Conservation (phyloP, 164 flowering plant species). For the Hamamelis virginiana region DNA sequence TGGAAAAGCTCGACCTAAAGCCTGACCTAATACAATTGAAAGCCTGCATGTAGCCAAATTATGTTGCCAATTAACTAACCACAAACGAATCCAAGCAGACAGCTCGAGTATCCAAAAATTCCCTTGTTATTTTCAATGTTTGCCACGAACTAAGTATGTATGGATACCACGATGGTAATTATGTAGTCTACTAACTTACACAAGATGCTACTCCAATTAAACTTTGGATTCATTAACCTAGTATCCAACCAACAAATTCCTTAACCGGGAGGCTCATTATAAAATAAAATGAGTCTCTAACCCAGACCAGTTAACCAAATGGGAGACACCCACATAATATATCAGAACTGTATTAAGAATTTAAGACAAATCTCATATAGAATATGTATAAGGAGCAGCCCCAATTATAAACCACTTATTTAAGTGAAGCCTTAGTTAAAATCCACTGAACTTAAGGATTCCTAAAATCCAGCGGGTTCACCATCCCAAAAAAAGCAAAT, state of each 20-base stretch:
- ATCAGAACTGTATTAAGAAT: neutral
- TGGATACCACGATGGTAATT: neutral
- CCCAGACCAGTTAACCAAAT: neutral
- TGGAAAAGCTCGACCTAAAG: neutral
- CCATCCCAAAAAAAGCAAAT: no score
- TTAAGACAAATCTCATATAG: neutral
- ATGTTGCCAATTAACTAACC: neutral
- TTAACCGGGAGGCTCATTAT: neutral
- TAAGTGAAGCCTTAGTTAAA: neutral
- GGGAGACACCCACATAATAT: neutral
- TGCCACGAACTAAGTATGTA: neutral
- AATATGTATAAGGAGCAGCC: no score
- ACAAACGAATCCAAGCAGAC: neutral
- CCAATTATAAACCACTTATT: neutral
- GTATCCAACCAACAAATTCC: neutral
- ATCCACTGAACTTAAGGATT: no score
- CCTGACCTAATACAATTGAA: neutral
- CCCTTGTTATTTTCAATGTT: neutral
- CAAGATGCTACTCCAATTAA: no score
- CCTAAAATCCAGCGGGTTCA: no score
- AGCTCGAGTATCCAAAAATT: neutral
- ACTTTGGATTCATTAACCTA: neutral
- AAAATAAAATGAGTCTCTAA: neutral
- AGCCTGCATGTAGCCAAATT: no score
- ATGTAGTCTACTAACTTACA: neutral